A percentile compares a stretch with the other conserved stretches of the same genome.
These are phyloP conservation scores for Kodamaea fukazawae DNA, from an alignment of 805 yeast genomes.

Conservation along the genomic window DNA sequence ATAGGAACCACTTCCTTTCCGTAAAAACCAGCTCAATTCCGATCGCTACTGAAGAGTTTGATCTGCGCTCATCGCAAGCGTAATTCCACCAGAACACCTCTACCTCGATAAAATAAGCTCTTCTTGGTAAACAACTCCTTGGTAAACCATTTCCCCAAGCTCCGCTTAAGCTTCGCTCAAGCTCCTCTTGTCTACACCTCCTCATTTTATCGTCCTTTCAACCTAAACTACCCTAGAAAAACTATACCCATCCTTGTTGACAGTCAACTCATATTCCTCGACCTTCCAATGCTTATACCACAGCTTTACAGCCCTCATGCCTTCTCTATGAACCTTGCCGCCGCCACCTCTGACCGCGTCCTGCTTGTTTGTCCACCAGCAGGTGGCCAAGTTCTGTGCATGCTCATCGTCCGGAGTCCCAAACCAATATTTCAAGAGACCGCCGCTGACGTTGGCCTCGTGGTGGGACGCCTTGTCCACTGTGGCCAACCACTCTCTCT, in stretches of 20 bases:
- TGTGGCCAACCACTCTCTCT: constrained; percentile 23
- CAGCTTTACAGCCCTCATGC: constrained; percentile 25
- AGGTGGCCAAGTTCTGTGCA: constrained; percentile 38
- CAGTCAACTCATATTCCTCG: constrained; percentile 27
- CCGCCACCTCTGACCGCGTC: constrained; percentile 35
- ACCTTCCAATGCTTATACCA: constrained; percentile 38
- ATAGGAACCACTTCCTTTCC: no score
- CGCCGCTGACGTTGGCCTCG: constrained; percentile 37
- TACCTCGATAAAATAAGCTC: no score
- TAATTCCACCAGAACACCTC: no score
- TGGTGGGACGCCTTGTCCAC: constrained; percentile 32
- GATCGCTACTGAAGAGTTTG: no score
- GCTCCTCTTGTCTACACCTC: neutral
- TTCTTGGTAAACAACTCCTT: no score
- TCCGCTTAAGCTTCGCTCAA: no score
- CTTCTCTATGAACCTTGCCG: constrained; percentile 30
- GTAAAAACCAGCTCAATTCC: no score
- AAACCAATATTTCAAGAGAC: constrained; percentile 39
- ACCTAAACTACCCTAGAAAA: constrained; percentile 6
- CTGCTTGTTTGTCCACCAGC: constrained; percentile 31
- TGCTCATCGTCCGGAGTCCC: constrained; percentile 31
- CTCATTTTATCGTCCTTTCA: neutral
- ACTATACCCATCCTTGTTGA: constrained; percentile 8
- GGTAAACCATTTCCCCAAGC: no score
- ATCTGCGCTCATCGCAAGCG: no score